Base-by-base conservation (phyloP, 2,329 filamentous ascomycete genomes). In the Ophiocordyceps australis region DNA sequence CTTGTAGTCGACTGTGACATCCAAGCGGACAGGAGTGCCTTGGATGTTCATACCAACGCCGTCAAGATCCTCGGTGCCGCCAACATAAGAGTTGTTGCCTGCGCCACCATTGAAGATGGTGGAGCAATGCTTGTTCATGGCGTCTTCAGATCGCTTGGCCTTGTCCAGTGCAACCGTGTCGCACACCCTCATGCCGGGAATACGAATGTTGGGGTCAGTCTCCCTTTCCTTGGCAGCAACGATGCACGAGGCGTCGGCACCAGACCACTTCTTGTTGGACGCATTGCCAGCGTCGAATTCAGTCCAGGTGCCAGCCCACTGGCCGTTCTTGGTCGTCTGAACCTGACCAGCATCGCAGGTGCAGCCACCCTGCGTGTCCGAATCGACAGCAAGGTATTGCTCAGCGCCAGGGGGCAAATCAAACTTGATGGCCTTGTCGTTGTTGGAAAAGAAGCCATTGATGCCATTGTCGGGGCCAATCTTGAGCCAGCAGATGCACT, bases 401-500 rank as follows among this genome's bases (percentile, higher is more conserved):
- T 41, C 39, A 38, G 42, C 40, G 30, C 42, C 41, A 27, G 43
- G 45, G 16, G 41, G 17, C 17, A 66, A 48, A 24, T 30, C 42
- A 40, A 65, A 65, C 28, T 32, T 42, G 26, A 57, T 24, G 25
- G 46, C 55, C n/a, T n/a, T n/a, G 27, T 50, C 20, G 27, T 52
- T 47, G 35, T 49, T 42, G 30, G 48, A 47, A 47, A 55, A 65
- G 50, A 59, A 59, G 35, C 62, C 62, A 38, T 60, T 49, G 41
- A 64, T 50, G 19, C 31, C 29, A 20, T 50, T 47, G 24, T 49
- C 36, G 10, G 46, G 39, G 23, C 60, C 61, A 28, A 64, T 62
- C 58, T 66, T 66, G 56, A 62, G 59, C 49, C 46, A 62, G 50
- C 52, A 57, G 19, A 38, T 37, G 39, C 62, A 63, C 22, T 42